phyloP scores from a whole-genome alignment of 2,329 filamentous ascomycete species.

The Cladosporium phlei region DNA sequence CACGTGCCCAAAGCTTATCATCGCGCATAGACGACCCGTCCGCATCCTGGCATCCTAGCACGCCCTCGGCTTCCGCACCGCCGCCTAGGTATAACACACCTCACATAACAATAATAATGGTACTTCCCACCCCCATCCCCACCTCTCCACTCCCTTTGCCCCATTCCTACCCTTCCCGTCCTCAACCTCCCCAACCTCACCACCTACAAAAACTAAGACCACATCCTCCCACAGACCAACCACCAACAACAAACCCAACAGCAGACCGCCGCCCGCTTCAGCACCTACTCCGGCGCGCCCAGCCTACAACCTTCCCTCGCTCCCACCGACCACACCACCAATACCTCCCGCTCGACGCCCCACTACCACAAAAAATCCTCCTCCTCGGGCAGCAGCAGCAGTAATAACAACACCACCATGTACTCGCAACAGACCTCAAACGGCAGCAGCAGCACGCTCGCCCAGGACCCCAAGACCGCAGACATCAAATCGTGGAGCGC shows the following conservation, averaged over 20 bases:
- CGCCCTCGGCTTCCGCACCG: too few species aligned
- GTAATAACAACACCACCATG: conserved; percentile 30
- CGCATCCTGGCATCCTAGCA: not conserved
- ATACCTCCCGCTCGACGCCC: conserved; percentile 24
- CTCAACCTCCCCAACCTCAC: not conserved
- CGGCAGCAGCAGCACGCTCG: conserved; percentile 27
- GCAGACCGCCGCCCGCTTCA: conserved; percentile 37
- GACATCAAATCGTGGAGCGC: conserved; percentile 73
- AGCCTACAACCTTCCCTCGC: conserved; percentile 49
- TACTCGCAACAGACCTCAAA: conserved; percentile 22
- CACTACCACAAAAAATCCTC: too few species aligned
- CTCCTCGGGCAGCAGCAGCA: conserved; percentile 18
- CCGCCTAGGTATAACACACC: not conserved
- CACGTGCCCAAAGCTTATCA: conserved; percentile 12
- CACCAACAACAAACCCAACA: too few species aligned
- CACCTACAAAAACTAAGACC: not conserved
- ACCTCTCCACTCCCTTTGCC: not conserved
- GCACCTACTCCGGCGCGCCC: conserved; percentile 48
- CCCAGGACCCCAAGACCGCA: conserved; percentile 49
- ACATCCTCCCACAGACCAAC: not conserved
- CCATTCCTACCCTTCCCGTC: not conserved
- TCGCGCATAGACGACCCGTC: conserved; percentile 1
- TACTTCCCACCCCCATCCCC: not conserved
- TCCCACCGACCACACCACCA: conserved; percentile 32
- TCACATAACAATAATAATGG: conserved; percentile 4